Evolutionary conservation across 257 asterid species (phyloP), one percentile per base, ranked within the genome.

Genomic region (Nicotiana sylvestris): DNA sequence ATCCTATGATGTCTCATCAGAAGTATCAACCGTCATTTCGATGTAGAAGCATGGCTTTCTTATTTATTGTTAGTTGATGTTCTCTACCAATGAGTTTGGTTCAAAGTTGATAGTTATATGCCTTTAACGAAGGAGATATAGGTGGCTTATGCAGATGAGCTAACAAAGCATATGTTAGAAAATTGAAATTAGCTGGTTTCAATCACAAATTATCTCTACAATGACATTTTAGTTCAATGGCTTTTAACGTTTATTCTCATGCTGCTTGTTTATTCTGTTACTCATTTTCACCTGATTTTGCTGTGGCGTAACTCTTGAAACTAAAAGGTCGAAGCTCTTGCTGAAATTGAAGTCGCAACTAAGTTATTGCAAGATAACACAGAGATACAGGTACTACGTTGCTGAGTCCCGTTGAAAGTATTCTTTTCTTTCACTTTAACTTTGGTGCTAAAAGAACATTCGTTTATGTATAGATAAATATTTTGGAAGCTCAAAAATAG

Each of bases 291-390:
- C 64, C 64, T 76, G 64, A 76, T 27, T 49, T 74, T 66, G 64
- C 66, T 70, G 66, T 57, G 76, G 4, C 60, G 65, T 0, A 69
- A 66, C 37, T 66, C 78, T 57, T 81, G 67, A 67, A 89, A 81
- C 82, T 67, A 43, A 10, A 82, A 95, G 99, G 99, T 95, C 78
- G 99, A 95, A 92, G 97, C 99, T 81, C 97, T 94, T 66, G 97
- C 94, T 65, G 97, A 94, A 88, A 95, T 95, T 80, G 99, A 94
- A 91, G 94, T 95, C 25, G 98, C 99, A 65, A 84, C 96, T 83
- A 95, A 95, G 89, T 85, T 95, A 89, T 88, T 95, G 87, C 90
- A 87, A 86, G 93, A 92, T 81, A 92, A 86, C 82, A 77, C 67
- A 55, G 91, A 83, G 35, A 78, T 88, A 86, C 92, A 92, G 97